Evolutionary conservation across 352 stramenopile species (phyloP).

Genomic region (Phytophthora pluvialis): DNA sequence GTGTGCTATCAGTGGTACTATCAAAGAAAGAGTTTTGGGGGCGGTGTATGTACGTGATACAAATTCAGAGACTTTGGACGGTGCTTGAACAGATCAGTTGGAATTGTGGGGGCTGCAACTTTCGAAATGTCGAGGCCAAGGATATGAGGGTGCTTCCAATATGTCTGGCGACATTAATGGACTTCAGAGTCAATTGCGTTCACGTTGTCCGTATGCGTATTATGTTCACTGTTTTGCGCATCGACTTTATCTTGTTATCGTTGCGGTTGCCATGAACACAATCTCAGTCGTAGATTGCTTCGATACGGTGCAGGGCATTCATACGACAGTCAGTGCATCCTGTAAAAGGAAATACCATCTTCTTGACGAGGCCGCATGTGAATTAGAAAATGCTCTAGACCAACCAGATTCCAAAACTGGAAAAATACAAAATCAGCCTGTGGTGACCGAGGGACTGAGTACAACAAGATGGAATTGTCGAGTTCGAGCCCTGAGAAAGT

Average conservation of each 20-base stretch:
- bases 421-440: background rate
- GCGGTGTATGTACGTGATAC: no score
- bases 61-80: no score
- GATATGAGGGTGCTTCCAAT: conserved; percentile 10
- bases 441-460: background rate
- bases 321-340: conserved; percentile 13
- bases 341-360: conserved; percentile 4
- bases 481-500: background rate
- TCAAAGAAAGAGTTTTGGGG: no score
- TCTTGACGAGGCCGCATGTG: background rate
- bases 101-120: no score
- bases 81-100: no score
- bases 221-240: conserved; percentile 17
- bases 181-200: background rate
- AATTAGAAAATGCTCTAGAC: background rate
- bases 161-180: conserved; percentile 12
- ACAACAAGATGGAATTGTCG: conserved; percentile 5
- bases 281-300: conserved; percentile 10
- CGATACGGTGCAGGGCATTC: conserved; percentile 3
- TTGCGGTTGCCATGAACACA: background rate
- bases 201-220: background rate
- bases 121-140: conserved; percentile 1
- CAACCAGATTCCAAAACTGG: background rate
- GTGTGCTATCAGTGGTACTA: no score
- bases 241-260: conserved; percentile 1